Base-by-base conservation (phyloP, 2,329 filamentous ascomycete genomes). In the Hymenoscyphus repandus region DNA sequence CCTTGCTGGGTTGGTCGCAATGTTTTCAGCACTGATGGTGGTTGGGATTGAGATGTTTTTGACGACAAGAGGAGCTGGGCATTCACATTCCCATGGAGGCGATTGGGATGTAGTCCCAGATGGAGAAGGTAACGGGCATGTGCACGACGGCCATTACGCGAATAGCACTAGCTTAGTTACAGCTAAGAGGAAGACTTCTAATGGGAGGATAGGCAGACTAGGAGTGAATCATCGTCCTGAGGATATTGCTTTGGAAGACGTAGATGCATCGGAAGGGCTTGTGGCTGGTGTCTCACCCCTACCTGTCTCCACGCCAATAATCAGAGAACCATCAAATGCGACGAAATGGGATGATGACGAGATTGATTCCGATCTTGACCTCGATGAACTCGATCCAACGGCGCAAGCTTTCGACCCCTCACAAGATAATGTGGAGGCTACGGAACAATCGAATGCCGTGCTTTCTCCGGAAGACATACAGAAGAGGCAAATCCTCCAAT, bases 41-140 rank as follows among this genome's bases (percentile, higher is more conserved):
- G 88, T 95, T 6, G 80, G 82, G 2, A 78, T 96, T 47, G 92
- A 97, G 68, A 95, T 93, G 71, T 90, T 90, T 66, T 84, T 97
- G 59, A 90, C 90, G 0, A 86, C 85, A 2, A 71, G 80, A 49
- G 82, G 82, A 39, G 82, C 81, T 1, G 74, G 79, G 1, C 82
- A 82, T 61, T 78, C 78, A 1, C 78, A 84, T 61, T 75, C 77
- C 1, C 80, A 83, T 57, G 67, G 58, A 20, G 60, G 53, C 9
- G 45, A 45, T 20, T 67, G 64, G 64, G 62, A 64, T 41, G 43
- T 51, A 11, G 49, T 63, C 31, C 50, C 58, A 10, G 55, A 56
- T 2, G 59, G 60, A 70, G 75, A 77, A 32, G 70, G 73, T 2
- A 32, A 27, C n/a, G 32, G 13, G 11, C 22, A 18, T 7, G n/a